Base-by-base conservation (phyloP, 1,139 yeast species). In the Casaregolazyma lundiana region DNA sequence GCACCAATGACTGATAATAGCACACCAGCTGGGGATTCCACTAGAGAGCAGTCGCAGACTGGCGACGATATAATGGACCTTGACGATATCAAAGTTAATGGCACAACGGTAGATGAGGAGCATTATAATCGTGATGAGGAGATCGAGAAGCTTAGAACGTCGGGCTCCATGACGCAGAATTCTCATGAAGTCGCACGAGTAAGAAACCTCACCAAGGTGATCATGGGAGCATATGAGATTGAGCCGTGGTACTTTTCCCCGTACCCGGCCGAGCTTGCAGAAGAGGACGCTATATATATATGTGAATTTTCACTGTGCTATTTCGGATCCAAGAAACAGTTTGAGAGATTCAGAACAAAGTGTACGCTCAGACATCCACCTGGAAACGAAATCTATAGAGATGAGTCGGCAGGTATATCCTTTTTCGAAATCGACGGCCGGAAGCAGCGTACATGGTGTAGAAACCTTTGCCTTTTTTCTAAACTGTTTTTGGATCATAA, bases 221-320 rank as follows among this genome's bases (percentile, higher is more conserved):
- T 88, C 3, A 80, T 92, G 67, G 99, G 98, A 1, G 86, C 84
- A 53, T 89, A 82, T 65, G 86, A 86, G 53, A 87, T 94, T 43
- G 99, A 92, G 63, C 98, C 99, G 1, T 92, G 99, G 99, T 94
- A 92, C 67, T 92, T 94, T 62, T 86, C 96, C 2, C 97, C 99
- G 0, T 92, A 94, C 63, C 99, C 99, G 0, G 75, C 88, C 13
- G 98, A 92, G 63, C 75, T 89, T 48, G 89, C 97, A 0, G 97
- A 90, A 57, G 94, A 84, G 53, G 97, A 90, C 60, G 81, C 77
- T 49, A 77, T 92, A 18, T 94, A 84, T 64, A 84, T 94, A 39
- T 94, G 96, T 67, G 97, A 90, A 66, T 92, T 86, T 63, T 82
- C 97, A 2, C 67, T 94, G 51, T 81, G 86, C 48, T 94, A 87